phyloP scores from a whole-genome alignment of 2,329 filamentous ascomycete species.

The Arthroderma sp. region DNA sequence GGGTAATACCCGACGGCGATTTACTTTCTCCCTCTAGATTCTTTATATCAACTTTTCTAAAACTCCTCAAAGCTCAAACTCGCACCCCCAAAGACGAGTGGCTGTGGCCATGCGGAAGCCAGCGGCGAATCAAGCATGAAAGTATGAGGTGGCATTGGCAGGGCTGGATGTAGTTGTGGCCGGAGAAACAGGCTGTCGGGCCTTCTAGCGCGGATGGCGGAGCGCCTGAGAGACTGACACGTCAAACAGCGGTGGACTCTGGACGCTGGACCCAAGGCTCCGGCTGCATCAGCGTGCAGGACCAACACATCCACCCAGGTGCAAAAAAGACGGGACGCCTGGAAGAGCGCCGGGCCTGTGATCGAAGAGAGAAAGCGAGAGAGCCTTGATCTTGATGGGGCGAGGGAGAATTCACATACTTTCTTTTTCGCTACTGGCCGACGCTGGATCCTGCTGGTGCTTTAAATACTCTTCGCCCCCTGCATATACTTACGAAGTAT shows the following conservation, averaged over 20 bases:
- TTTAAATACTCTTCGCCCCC: background rate
- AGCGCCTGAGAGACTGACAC: slow-evolving; percentile 6
- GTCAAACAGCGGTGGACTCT: slow-evolving; percentile 5
- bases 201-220: background rate
- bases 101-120: background rate
- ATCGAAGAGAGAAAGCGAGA: background rate
- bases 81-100: no score
- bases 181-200: slow-evolving; percentile 1
- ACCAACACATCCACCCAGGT: background rate
- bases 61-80: no score
- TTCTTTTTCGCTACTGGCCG: slow-evolving; percentile 1
- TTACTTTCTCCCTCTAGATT: background rate
- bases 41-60: no score
- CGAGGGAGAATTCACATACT: background rate
- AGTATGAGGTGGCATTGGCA: background rate
- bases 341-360: background rate
- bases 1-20: background rate
- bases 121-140: no score
- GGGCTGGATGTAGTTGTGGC: background rate
- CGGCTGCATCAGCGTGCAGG: background rate
- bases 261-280: background rate
- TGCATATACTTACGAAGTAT: slow-evolving; percentile 1
- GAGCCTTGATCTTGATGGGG: background rate
- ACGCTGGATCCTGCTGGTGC: background rate
- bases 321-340: background rate